phyloP scores from a whole-genome alignment of 1,139 yeast species.

The Debaryomyces sp. region DNA sequence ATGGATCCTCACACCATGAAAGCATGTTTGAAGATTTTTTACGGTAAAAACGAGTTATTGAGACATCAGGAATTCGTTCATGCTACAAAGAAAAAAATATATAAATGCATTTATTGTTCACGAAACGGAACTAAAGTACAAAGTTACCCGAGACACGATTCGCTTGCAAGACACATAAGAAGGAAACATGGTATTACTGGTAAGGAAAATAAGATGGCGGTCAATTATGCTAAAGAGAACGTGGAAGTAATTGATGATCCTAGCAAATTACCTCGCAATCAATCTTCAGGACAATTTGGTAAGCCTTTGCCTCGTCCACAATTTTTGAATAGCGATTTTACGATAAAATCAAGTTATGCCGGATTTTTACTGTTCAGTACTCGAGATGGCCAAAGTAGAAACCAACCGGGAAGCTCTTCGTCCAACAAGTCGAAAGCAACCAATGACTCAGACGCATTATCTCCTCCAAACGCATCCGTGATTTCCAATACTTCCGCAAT shows the following conservation, averaged over 20 bases:
- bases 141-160: constrained; percentile 51
- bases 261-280: constrained; percentile 6
- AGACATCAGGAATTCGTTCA: constrained; percentile 54
- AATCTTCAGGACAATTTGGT: constrained; percentile 12
- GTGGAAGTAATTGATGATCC: constrained; percentile 42
- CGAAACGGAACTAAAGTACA: constrained; percentile 40
- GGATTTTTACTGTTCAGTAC: constrained; percentile 36
- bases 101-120: constrained; percentile 48
- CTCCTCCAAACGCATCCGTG: background rate
- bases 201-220: constrained; percentile 49
- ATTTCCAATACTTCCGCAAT: background rate
- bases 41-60: constrained; percentile 48
- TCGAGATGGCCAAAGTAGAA: constrained; percentile 10
- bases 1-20: constrained; percentile 34
- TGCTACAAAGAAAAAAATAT: constrained; percentile 48
- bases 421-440: constrained; percentile 60
- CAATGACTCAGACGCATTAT: background rate
- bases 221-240: constrained; percentile 50
- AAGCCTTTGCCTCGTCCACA: constrained; percentile 37
- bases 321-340: constrained; percentile 32
- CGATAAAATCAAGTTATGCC: constrained; percentile 33
- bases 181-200: constrained; percentile 52
- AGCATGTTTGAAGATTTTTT: constrained; percentile 45
- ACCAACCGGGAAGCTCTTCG: constrained; percentile 88
- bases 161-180: constrained; percentile 49